These are phyloP conservation scores for Debaryomyces psychrophilus DNA, from an alignment of 1,139 yeast species.

Conservation along the genomic window DNA sequence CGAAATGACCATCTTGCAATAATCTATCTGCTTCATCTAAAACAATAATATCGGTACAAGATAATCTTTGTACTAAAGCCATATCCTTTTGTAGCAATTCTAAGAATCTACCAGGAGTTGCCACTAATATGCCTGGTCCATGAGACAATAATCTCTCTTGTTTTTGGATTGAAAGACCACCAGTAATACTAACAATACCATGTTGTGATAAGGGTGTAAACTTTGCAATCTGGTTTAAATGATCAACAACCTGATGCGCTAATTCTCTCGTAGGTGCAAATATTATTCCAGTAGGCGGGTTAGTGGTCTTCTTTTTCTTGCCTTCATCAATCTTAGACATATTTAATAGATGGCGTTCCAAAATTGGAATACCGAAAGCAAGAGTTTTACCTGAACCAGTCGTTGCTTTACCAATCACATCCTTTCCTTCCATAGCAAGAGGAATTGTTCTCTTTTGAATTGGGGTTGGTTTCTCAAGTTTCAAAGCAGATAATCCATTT, in stretches of 20 bases:
- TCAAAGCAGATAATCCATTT: conserved; percentile 60
- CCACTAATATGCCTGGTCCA: conserved; percentile 84
- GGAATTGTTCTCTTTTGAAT: conserved; percentile 85
- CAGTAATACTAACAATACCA: conserved; percentile 81
- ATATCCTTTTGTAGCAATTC: conserved; percentile 74
- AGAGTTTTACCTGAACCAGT: conserved; percentile 98
- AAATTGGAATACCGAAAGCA: conserved; percentile 93
- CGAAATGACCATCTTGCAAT: conserved; percentile 94
- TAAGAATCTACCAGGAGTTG: conserved; percentile 93
- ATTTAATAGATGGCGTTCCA: conserved; percentile 59
- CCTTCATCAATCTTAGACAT: conserved; percentile 26
- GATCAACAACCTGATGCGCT: conserved; percentile 91
- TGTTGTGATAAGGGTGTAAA: conserved; percentile 58
- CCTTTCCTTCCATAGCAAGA: conserved; percentile 67
- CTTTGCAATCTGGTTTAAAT: conserved; percentile 64
- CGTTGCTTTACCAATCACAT: conserved; percentile 92
- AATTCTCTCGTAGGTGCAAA: conserved; percentile 96
- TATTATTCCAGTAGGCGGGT: conserved; percentile 71
- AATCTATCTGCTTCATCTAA: conserved; percentile 98
- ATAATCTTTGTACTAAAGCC: conserved; percentile 57
- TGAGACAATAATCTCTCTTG: conserved; percentile 77
- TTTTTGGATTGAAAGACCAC: conserved; percentile 91
- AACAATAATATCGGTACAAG: conserved; percentile 70
- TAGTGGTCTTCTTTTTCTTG: conserved; percentile 25
- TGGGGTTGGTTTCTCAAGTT: conserved; percentile 74